A percentile compares a stretch with the other conserved stretches of the same genome.
Conservation (phyloP, 2,329 filamentous ascomycete species). For the Geosmithia putterillii region DNA sequence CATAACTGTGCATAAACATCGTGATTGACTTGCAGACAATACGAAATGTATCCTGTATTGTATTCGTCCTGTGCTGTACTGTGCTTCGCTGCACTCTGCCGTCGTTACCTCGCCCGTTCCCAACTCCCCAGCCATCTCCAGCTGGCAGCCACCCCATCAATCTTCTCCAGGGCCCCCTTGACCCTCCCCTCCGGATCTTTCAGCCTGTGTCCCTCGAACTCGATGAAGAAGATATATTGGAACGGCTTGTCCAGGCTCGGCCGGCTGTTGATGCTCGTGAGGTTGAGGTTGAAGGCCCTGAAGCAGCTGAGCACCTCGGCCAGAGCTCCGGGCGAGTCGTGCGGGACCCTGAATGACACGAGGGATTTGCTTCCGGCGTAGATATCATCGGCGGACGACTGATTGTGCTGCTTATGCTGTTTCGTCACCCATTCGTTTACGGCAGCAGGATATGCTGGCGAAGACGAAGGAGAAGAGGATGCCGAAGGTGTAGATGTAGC, state of each 20-base stretch:
- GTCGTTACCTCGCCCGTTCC: constrained; percentile 28
- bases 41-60: too few species aligned
- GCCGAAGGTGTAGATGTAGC: too few species aligned
- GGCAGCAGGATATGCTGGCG: too few species aligned
- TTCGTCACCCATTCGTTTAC: not conserved
- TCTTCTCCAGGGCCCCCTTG: constrained; percentile 43
- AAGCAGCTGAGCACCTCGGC: constrained; percentile 75
- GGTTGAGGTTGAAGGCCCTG: constrained; percentile 57
- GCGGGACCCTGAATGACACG: constrained; percentile 72
- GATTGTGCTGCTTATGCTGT: too few species aligned
- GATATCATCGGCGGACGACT: not conserved
- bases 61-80: too few species aligned
- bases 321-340: constrained; percentile 67
- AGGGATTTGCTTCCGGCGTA: constrained; percentile 49
- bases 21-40: too few species aligned
- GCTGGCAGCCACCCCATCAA: constrained; percentile 43
- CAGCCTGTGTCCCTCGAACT: constrained; percentile 56
- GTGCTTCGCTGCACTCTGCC: too few species aligned
- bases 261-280: constrained; percentile 83
- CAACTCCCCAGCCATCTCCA: constrained; percentile 63
- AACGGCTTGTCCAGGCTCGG: constrained; percentile 66
- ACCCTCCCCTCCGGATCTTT: constrained; percentile 44
- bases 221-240: constrained; percentile 91
- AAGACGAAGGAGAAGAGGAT: too few species aligned
- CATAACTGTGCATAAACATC: too few species aligned